Base-by-base conservation (phyloP, 192 early-diverging fungal species). In the Coemansia sp. region DNA sequence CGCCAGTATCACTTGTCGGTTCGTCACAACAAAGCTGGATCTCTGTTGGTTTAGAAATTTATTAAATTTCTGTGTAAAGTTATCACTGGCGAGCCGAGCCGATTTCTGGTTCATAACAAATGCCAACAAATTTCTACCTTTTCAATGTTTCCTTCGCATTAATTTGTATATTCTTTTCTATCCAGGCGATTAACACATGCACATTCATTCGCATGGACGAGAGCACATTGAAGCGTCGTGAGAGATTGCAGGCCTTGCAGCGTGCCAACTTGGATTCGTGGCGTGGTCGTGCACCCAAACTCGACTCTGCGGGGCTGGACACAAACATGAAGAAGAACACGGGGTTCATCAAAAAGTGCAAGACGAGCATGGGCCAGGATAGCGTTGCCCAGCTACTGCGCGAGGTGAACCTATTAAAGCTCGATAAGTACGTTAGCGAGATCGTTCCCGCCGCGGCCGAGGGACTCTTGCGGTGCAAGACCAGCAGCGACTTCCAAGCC, bases 301-400 rank as follows among this genome's bases (percentile, higher is more conserved):
- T 73, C n/a, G 73, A 75, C 33, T 35, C 74, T 24, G 57, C 51
- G 48, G 42, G 61, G 17, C 65, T 98, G 19, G 98, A 99, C 70
- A 91, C 93, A 61, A 97, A 93, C 79, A 93, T 99, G 54, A 99
- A 98, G 75, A 98, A 98, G 85, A 98, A 98, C 79, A 95, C 93
- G 6, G 88, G 90, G 16, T 98, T 99, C 73, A 93, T 97, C 64
- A 94, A 94, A 73, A 96, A 96, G 67, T 98, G 85, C 87, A 93
- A 89, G 66, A 76, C 85, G 21, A 91, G 85, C 74, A 85, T 87
- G 68, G 85, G 83, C 65, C 91, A 80, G 40, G 93, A 91, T 66
- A 88, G 66, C 42, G 73, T 72, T 0, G 78, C 70, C 35, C 93
- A 93, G 70, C 84, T 96, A 24, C 65, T 94, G 39, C 87, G 90